Evolutionary conservation across 78 protist species (phyloP), one percentile per base, ranked within the genome.

Genomic region (Dictyostelium brefeldianum): DNA sequence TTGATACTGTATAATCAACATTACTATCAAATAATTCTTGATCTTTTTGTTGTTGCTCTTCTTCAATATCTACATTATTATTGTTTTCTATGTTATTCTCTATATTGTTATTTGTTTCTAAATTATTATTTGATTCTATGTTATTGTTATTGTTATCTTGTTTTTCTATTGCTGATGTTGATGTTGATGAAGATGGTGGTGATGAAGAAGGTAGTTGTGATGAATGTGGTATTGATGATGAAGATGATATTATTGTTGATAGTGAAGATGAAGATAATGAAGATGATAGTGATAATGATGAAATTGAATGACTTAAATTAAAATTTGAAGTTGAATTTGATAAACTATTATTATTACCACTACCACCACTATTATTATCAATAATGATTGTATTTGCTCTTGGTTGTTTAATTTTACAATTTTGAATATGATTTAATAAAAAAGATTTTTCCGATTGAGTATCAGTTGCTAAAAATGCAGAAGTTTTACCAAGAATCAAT

Each of bases 401-500:
- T n/a, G 43, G 20, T 36, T 14, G 65, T 54, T 56, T 50, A 54
- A 47, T 25, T 54, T 78, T 51, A 50, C 47, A 54, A 36, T 31
- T 25, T 85, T 73, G 79, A 31, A 87, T 87, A 25, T 41, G 81
- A 9, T 57, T 43, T 31, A 87, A 51, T 43, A 87, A 50, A 15
- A 46, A 22, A 11, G 48, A 43, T 51, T 87, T 87, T 9, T 75
- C 65, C 7, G 62, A 20, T 25, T 41, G 47, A 9, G 64, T 77
- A 27, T 74, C 69, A 56, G 54, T 62, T 27, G 93, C 67, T 31
- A 87, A 54, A 46, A 87, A 47, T 17, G 81, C 78, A 20, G 83
- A 77, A 8, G 50, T 64, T 50, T 50, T 59, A 51, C 80, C 77
- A 22, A 56, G 57, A 17, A 87, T 87, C 1, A 87, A 25, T 48